phyloP scores from a whole-genome alignment of 805 yeast genomes.

The Maudiozyma serrabonitensis region DNA sequence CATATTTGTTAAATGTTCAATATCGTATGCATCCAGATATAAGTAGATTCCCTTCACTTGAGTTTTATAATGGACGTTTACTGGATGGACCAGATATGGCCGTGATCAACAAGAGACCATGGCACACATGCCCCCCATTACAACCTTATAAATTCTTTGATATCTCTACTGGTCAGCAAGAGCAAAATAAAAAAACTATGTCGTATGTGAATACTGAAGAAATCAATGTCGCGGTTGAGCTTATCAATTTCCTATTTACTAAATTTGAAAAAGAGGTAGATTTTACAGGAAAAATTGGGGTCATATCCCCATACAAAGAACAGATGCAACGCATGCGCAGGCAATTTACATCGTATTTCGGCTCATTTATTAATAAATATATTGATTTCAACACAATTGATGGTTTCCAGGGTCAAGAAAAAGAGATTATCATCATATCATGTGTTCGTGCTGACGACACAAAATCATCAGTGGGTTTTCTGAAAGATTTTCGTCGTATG shows the following conservation, averaged over 20 bases:
- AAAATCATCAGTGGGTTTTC: slow-evolving; percentile 64
- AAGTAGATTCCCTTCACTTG: slow-evolving; percentile 73
- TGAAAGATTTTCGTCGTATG: slow-evolving; percentile 89
- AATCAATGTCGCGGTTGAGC: slow-evolving; percentile 60
- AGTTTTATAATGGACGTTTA: slow-evolving; percentile 66
- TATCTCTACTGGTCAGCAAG: slow-evolving; percentile 53
- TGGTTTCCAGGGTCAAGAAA: slow-evolving; percentile 97
- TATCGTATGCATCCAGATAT: slow-evolving; percentile 97
- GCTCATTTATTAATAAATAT: slow-evolving; percentile 48
- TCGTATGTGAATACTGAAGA: slow-evolving; percentile 68
- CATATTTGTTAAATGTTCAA: slow-evolving; percentile 76
- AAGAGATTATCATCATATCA: slow-evolving; percentile 81
- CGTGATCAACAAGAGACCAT: slow-evolving; percentile 47
- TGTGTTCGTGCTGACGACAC: slow-evolving; percentile 81
- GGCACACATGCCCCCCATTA: slow-evolving; percentile 57
- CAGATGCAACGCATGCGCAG: slow-evolving; percentile 57
- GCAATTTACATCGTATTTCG: slow-evolving; percentile 50
- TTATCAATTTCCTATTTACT: slow-evolving; percentile 45
- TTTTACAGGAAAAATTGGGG: slow-evolving; percentile 70
- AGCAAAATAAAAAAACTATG: slow-evolving; percentile 50
- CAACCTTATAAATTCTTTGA: slow-evolving; percentile 77
- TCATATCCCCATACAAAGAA: slow-evolving; percentile 91
- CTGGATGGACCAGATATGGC: slow-evolving; percentile 74
- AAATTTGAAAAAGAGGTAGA: slow-evolving; percentile 36
- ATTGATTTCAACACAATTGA: slow-evolving; percentile 92